phyloP scores from a whole-genome alignment of 306 rosid species.

The Cucurbita ficifolia region DNA sequence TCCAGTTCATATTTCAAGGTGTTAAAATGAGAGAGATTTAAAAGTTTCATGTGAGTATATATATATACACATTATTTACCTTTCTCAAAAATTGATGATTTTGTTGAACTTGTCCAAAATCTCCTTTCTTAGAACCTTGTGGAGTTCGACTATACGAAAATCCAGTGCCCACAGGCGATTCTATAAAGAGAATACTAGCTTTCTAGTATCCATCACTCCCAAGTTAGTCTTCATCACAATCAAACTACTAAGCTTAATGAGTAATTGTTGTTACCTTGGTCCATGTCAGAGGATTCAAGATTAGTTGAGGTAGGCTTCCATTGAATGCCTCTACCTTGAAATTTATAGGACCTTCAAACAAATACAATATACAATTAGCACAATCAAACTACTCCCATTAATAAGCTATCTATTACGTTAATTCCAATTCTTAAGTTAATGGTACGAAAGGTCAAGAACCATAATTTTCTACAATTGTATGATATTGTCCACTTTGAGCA shows the following conservation, averaged over 20 bases:
- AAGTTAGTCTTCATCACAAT: no score
- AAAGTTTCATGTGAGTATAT: no score
- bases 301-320: constrained; percentile 42
- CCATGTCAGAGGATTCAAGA: constrained; percentile 45
- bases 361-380: not conserved
- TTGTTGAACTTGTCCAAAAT: constrained; percentile 22
- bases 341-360: constrained; percentile 40
- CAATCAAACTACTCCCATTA: no score
- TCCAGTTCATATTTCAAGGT: no score
- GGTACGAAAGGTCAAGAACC: no score
- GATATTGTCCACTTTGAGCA: no score
- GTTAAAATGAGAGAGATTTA: no score
- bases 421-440: no score
- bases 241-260: not conserved
- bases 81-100: constrained; percentile 37
- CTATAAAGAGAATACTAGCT: constrained; percentile 43
- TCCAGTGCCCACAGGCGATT: constrained; percentile 56
- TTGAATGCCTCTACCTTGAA: constrained; percentile 24
- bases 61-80: constrained; percentile 5
- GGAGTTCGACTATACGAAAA: constrained; percentile 38
- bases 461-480: no score
- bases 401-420: no score
- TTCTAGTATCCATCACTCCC: constrained; percentile 12
- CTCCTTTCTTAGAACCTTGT: constrained; percentile 17
- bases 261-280: constrained; percentile 32